Evolutionary conservation across 1,284 basidiomycete genomes (phyloP), one percentile per base, ranked within the genome.

Genomic region (Papiliotrema terrestris): DNA sequence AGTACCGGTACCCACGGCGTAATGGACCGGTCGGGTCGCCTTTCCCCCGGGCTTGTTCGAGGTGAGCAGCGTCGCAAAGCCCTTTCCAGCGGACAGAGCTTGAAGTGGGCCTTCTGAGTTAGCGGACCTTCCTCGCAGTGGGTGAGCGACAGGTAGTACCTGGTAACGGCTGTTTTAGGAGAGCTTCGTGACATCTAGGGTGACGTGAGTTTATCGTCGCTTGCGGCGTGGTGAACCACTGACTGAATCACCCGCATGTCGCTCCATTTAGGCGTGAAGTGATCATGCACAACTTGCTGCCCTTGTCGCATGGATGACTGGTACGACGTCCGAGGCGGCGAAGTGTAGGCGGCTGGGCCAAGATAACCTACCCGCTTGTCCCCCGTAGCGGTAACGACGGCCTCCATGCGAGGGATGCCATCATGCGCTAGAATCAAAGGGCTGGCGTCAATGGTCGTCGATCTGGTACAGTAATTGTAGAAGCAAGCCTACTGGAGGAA

Each of bases 51-150:
- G 55, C n/a, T 36, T 19, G 5, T 58, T 54, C 4, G 39, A 53
- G 0, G 61, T 59, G 20, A 66, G 44, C 6, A 69, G 54, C 2
- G 67, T 67, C 19, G 23, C 37, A 39, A 60, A 60, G 5, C 55
- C 58, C 8, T 44, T 45, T 17, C 50, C 19, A 2, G 54, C 50
- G 14, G 54, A 44, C 35, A 46, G 17, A 6, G 29, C 29, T 11
- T 32, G 29, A 32, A 32, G 29, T n/a, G n/a, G n/a, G n/a, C n/a
- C n/a, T n/a, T n/a, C n/a, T n/a, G n/a, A n/a, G n/a, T n/a, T n/a
- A n/a, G n/a, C n/a, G n/a, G n/a, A n/a, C n/a, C n/a, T n/a, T n/a
- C n/a, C n/a, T n/a, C n/a, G n/a, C n/a, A n/a, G n/a, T n/a, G n/a
- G n/a, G n/a, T n/a, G n/a, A n/a, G n/a, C n/a, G n/a, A n/a, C n/a